Evolutionary conservation across 1,284 basidiomycete species (phyloP), one percentile per base, ranked within the genome.

Genomic region (Pyrrhoderma lamaoense): DNA sequence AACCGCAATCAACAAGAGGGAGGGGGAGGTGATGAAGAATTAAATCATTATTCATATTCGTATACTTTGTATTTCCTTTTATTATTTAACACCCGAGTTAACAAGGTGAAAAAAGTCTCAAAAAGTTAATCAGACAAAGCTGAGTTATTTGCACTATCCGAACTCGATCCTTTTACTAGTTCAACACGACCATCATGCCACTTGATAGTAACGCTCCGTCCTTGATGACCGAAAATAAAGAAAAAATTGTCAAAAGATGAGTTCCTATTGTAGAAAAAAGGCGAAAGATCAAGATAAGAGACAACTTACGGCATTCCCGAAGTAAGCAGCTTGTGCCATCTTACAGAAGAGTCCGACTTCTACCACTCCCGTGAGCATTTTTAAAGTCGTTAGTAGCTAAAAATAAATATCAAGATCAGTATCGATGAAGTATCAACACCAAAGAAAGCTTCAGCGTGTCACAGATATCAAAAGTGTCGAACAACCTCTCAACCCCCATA

Each of bases 291-390:
- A n/a, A n/a, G n/a, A n/a, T n/a, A n/a, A n/a, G n/a, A n/a, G 2
- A 18, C 21, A 13, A 64, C 73, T 56, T 53, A 89, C 88, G 70
- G 84, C 77, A 61, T 96, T 95, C 16, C 95, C 95, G 71, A 98
- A 99, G 75, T 98, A 99, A 8, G 94, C 94, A 0, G 92, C 93
- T 65, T 87, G 81, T n/a, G 89, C 92, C 77, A 98, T 86, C 50
- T 83, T 74, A 64, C 90, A 93, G 74, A 99, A 99, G 19, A 99
- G 69, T 0, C 96, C 96, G 31, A 98, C 96, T 67, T 99, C 95
- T 27, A 98, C 88, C 9, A 99, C 93, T 52, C 96, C 95, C 1
- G 95, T 98, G 49, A 96, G 73, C 76, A 94, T 79, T 72, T 93
- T 94, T 63, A 93, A 84, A 55, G 74, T 71, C 8, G 68, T 67